These are phyloP conservation scores for Penicillium sp. DNA, from an alignment of 2,329 filamentous ascomycete species.

Conservation along the genomic window DNA sequence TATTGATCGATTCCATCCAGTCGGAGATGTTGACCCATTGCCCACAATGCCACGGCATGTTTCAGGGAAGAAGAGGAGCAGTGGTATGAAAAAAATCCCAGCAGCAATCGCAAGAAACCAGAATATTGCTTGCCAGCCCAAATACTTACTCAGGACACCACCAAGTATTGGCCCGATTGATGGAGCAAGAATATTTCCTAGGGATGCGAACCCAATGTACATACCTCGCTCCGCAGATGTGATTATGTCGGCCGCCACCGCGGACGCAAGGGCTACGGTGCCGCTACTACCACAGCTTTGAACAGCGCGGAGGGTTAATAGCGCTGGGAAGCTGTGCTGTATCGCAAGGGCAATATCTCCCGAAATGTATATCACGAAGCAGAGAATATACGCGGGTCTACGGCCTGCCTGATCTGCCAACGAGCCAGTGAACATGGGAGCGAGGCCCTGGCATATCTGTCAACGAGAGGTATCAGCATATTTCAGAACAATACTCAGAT, in stretches of 20 bases:
- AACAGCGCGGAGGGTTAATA: conserved; percentile 42
- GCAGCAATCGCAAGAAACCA: conserved; percentile 53
- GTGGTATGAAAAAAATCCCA: conserved; percentile 24
- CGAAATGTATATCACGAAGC: conserved; percentile 44
- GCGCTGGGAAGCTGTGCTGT: conserved; percentile 38
- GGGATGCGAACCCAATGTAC: conserved; percentile 41
- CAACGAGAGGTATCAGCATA: not conserved
- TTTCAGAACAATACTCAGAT: not conserved
- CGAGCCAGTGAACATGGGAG: conserved; percentile 49
- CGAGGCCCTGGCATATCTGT: conserved; percentile 52
- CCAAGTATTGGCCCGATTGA: conserved; percentile 54
- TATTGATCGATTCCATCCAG: conserved; percentile 33
- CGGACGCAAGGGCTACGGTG: conserved; percentile 43
- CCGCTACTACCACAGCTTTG: conserved; percentile 47
- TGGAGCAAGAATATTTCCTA: conserved; percentile 43
- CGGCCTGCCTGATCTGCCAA: conserved; percentile 50
- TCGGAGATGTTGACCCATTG: conserved; percentile 30
- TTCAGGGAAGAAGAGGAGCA: conserved; percentile 36
- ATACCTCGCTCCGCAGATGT: conserved; percentile 43
- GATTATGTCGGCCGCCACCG: conserved; percentile 43
- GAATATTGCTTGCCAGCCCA: conserved; percentile 55
- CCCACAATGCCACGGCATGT: conserved; percentile 38
- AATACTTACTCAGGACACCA: conserved; percentile 47
- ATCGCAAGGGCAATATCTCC: conserved; percentile 45
- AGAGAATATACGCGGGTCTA: conserved; percentile 49